Evolutionary conservation across 106 monocot genomes (phyloP).

Genomic region (Platanthera zijinensis): DNA sequence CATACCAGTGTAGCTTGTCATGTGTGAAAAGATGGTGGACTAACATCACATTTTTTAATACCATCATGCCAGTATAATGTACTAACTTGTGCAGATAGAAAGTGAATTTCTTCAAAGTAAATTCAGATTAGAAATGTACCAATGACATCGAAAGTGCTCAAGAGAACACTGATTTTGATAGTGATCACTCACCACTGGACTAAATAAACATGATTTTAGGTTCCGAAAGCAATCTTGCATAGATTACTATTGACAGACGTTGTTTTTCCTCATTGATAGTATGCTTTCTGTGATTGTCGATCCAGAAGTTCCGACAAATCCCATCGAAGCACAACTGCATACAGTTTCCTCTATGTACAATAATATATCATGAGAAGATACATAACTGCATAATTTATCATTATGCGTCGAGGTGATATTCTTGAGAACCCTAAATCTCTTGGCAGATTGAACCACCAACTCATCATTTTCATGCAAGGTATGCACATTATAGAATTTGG

Average conservation of each 20-base stretch:
- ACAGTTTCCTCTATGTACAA: constrained; percentile 66
- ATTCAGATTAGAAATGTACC: no score
- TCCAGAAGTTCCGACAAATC: constrained; percentile 90
- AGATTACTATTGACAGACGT: constrained; percentile 39
- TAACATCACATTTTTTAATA: no score
- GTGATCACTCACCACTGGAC: no score
- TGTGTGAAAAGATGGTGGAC: no score
- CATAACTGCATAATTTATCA: constrained; percentile 17
- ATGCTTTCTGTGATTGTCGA: constrained; percentile 89
- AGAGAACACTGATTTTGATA: no score
- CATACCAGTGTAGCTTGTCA: no score
- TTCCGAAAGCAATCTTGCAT: no score
- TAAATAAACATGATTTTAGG: no score
- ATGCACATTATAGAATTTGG: constrained; percentile 38
- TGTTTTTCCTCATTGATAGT: constrained; percentile 65
- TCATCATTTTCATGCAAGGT: constrained; percentile 52
- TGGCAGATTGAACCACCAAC: constrained; percentile 38
- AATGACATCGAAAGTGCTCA: no score
- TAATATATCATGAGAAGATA: constrained; percentile 49
- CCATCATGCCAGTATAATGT: no score
- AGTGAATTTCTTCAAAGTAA: no score
- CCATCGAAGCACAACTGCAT: constrained; percentile 88
- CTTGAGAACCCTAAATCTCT: constrained; percentile 38
- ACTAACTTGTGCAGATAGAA: no score
- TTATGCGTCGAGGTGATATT: constrained; percentile 1